Evolutionary conservation across 306 rosid species (phyloP).

Genomic region (Betula pendula): DNA sequence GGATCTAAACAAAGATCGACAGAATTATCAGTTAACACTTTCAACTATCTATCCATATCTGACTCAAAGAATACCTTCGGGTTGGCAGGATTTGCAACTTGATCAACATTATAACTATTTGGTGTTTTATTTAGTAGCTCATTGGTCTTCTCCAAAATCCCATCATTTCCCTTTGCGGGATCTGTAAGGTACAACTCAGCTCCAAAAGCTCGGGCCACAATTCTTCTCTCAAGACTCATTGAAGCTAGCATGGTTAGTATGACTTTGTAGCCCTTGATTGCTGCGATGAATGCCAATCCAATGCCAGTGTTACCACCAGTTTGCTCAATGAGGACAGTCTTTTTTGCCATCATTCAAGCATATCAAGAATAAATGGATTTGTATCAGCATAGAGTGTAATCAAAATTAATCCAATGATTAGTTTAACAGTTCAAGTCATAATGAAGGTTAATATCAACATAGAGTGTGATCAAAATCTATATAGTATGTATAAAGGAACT

Average conservation of each 20-base stretch:
- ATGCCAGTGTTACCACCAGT: conserved; percentile 92
- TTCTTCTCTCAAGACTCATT: conserved; percentile 64
- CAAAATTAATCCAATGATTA: no score
- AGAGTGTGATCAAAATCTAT: neutral
- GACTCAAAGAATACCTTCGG: conserved; percentile 44
- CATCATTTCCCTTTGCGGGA: conserved; percentile 56
- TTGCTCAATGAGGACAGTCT: conserved; percentile 73
- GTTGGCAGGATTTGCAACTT: conserved; percentile 73
- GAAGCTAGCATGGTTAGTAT: conserved; percentile 59
- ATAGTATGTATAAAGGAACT: neutral
- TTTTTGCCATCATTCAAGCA: conserved; percentile 32
- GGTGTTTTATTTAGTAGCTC: conserved; percentile 59
- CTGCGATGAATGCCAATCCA: conserved; percentile 77
- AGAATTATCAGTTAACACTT: neutral
- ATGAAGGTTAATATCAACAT: neutral
- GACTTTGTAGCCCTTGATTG: conserved; percentile 67
- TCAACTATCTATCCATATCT: conserved; percentile 3
- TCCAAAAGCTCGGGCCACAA: conserved; percentile 71
- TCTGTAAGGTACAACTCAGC: conserved; percentile 69
- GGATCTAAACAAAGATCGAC: conserved; percentile 46
- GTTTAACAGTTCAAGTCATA: neutral
- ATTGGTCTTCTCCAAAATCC: conserved; percentile 48
- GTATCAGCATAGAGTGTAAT: no score
- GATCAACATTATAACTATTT: conserved; percentile 47
- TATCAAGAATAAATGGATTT: no score